These are phyloP conservation scores for Fusarium sp. DNA, from an alignment of 2,329 filamentous ascomycete genomes.

Conservation along the genomic window DNA sequence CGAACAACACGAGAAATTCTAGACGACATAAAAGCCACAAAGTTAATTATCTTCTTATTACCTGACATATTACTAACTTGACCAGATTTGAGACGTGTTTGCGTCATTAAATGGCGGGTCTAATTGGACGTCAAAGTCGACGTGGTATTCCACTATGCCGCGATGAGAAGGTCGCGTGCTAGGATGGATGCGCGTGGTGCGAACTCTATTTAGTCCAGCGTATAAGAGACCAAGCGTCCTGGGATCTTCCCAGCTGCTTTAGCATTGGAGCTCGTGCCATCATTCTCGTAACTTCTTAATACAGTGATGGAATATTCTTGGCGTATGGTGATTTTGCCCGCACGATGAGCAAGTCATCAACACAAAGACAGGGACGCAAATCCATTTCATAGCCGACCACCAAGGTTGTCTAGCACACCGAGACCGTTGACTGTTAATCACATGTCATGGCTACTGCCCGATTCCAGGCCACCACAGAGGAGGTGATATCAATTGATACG, in stretches of 20 bases:
- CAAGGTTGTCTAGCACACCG: not conserved
- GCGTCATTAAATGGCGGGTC: not conserved
- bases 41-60: not conserved
- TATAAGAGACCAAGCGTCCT: not conserved
- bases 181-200: not conserved
- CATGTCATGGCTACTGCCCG: rapidly evolving
- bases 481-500: rapidly evolving
- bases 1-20: not conserved
- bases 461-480: rapidly evolving
- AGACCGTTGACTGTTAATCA: not conserved
- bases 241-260: not conserved
- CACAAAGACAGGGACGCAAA: not conserved
- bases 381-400: rapidly evolving
- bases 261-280: not conserved
- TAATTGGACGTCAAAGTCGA: not conserved
- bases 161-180: not conserved
- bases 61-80: not conserved
- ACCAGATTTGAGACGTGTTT: not conserved
- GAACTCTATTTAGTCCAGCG: not conserved
- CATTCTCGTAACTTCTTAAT: not conserved
- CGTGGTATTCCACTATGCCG: not conserved
- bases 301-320: not conserved
- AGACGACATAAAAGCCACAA: not conserved
- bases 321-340: not conserved
- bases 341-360: not conserved